A percentile compares a stretch with the other conserved stretches of the same genome.
phyloP scores from a whole-genome alignment of 1,284 basidiomycete genomes.

The Heliocybe sulcata region DNA sequence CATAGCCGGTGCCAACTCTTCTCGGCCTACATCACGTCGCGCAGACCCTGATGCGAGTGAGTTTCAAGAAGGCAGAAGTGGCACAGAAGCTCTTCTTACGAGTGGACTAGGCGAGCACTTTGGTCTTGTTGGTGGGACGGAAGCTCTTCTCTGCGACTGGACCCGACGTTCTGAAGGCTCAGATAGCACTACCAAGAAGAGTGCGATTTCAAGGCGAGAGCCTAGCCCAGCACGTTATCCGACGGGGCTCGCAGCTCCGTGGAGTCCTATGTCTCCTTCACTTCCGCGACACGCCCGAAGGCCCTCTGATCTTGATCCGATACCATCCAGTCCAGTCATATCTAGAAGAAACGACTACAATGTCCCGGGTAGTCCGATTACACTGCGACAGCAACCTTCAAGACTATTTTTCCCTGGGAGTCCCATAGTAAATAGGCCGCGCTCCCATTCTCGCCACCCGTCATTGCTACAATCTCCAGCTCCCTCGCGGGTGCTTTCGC shows the following conservation, averaged over 20 bases:
- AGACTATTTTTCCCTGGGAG: not conserved
- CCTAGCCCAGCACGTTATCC: not conserved
- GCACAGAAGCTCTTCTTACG: not conserved
- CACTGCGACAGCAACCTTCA: not conserved
- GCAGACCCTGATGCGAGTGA: not conserved
- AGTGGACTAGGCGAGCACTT: not conserved
- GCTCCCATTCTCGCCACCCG: not conserved
- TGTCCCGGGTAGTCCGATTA: not conserved
- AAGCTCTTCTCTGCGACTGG: not conserved
- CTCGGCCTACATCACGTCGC: not conserved
- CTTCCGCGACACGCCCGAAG: not conserved
- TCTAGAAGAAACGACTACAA: not conserved
- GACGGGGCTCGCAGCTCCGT: not conserved
- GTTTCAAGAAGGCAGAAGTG: not conserved
- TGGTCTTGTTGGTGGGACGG: not conserved
- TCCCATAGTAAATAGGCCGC: not conserved
- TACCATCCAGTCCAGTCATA: not conserved
- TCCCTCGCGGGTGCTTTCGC: slow-evolving; percentile 4
- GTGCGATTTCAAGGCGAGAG: not conserved
- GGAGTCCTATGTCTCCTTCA: not conserved
- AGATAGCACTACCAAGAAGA: not conserved
- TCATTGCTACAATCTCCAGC: slow-evolving; percentile 1
- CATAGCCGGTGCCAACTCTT: not conserved
- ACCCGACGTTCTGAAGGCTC: not conserved
- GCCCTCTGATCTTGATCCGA: not conserved